Conservation (phyloP, 2,329 filamentous ascomycete species). For the Colletotrichum gloeosporioides region DNA sequence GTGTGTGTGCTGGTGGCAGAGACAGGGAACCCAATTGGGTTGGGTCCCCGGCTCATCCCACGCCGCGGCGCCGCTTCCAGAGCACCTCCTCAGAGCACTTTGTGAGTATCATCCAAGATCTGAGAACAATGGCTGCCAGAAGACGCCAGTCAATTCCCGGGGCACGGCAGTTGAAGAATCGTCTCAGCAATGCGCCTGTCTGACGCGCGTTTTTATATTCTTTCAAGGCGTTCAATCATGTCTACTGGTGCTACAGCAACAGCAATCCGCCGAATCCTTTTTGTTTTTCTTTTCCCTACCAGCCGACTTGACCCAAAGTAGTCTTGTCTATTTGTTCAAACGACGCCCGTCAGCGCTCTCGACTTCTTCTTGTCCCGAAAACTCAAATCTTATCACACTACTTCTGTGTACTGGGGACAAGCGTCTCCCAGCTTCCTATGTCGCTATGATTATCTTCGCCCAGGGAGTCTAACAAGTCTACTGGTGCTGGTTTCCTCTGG, state of each 20-base stretch:
- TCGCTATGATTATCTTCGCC: conserved; percentile 48
- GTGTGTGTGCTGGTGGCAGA: background rate
- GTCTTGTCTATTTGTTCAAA: background rate
- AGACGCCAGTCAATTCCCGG: background rate
- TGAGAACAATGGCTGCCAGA: background rate
- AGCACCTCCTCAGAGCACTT: background rate
- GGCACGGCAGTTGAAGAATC: background rate
- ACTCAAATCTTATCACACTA: background rate
- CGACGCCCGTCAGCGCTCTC: background rate
- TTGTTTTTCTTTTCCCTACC: background rate
- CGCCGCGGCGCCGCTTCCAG: background rate
- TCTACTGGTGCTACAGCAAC: background rate
- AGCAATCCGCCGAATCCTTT: background rate
- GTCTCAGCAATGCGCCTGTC: background rate
- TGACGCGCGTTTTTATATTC: background rate
- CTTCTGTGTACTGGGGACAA: conserved; percentile 49
- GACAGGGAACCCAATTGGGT: conserved; percentile 16
- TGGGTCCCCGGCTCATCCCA: background rate
- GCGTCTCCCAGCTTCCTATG: conserved; percentile 60
- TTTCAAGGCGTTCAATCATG: background rate
- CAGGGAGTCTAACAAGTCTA: conserved; percentile 52
- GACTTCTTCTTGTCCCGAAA: background rate
- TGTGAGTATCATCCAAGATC: background rate
- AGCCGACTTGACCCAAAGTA: background rate
- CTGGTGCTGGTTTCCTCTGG: conserved; percentile 30